A percentile compares a stretch with the other conserved stretches of the same genome.
Evolutionary conservation across 345 rosid genomes (phyloP).

Genomic region (Dimocarpus longan): DNA sequence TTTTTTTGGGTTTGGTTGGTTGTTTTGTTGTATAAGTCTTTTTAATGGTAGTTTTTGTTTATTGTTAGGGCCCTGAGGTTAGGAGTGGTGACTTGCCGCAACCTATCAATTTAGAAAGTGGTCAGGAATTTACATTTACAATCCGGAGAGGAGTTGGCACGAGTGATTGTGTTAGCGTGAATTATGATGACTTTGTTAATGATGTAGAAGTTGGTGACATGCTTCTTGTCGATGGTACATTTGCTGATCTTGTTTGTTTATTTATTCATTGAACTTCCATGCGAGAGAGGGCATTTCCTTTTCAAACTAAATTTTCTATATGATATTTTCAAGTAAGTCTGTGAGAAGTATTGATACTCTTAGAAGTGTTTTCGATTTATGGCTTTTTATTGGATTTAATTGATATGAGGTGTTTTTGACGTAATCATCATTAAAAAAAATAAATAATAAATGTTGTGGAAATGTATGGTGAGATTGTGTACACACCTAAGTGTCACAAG

Average conservation of each 20-base stretch:
- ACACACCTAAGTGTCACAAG: not conserved
- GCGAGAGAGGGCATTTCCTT: not conserved
- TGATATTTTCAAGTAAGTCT: not conserved
- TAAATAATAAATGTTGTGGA: not conserved
- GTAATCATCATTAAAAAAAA: not conserved
- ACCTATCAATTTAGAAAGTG: slow-evolving; percentile 63
- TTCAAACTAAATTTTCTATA: not conserved
- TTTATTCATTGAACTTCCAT: not conserved
- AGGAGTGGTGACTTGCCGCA: slow-evolving; percentile 99
- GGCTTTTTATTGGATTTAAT: not conserved
- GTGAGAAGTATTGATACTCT: not conserved
- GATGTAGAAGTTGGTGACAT: slow-evolving; percentile 95
- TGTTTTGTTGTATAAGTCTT: not conserved
- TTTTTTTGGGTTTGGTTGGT: not conserved
- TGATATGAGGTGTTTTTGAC: not conserved
- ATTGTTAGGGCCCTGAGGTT: slow-evolving; percentile 89
- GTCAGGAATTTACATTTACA: slow-evolving; percentile 97
- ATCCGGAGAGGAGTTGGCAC: slow-evolving; percentile 88
- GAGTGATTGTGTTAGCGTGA: slow-evolving; percentile 86
- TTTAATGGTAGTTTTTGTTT: not conserved
- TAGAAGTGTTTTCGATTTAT: not conserved
- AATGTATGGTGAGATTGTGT: not conserved
- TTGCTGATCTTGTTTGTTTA: slow-evolving; percentile 7
- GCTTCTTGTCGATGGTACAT: slow-evolving; percentile 98
- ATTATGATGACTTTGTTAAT: slow-evolving; percentile 94